Conservation (phyloP, 164 flowering plant species). For the Chimonanthus salicifolius region DNA sequence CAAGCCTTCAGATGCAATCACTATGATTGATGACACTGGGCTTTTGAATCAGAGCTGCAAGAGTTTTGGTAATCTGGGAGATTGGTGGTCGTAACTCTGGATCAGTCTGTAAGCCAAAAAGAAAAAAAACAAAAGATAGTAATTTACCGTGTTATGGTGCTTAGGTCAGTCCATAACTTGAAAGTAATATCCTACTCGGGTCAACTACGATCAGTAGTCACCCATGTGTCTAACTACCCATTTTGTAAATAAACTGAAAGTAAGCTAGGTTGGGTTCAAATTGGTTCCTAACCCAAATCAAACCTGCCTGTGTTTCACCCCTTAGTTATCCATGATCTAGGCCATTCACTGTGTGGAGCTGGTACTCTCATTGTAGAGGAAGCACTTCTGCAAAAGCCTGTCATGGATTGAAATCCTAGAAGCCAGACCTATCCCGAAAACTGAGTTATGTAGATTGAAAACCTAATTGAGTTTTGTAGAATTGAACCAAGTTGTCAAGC, state of each 20-base stretch:
- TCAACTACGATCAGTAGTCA: not conserved
- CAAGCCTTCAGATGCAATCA: not conserved
- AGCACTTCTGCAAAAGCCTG: too few relatives aligned
- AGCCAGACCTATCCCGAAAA: too few relatives aligned
- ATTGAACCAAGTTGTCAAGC: too few relatives aligned
- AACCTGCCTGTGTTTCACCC: too few relatives aligned
- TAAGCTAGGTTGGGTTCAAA: not conserved
- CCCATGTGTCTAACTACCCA: not conserved
- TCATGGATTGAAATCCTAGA: too few relatives aligned
- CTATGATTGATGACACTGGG: not conserved
- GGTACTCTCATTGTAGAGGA: too few relatives aligned
- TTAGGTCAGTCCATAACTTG: not conserved
- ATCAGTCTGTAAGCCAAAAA: conserved; percentile 41
- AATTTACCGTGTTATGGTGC: not conserved
- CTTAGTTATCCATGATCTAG: too few relatives aligned
- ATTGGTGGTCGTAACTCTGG: conserved; percentile 64
- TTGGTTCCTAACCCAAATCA: not conserved
- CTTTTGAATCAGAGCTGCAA: conserved; percentile 30
- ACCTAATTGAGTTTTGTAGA: too few relatives aligned
- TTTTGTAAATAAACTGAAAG: not conserved
- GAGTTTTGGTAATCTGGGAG: conserved; percentile 54
- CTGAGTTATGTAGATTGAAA: too few relatives aligned
- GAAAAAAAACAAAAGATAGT: not conserved
- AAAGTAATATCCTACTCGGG: not conserved
- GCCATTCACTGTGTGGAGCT: too few relatives aligned